These are phyloP conservation scores for Fusarium musae DNA, from an alignment of 2,329 filamentous ascomycete species.

Conservation along the genomic window DNA sequence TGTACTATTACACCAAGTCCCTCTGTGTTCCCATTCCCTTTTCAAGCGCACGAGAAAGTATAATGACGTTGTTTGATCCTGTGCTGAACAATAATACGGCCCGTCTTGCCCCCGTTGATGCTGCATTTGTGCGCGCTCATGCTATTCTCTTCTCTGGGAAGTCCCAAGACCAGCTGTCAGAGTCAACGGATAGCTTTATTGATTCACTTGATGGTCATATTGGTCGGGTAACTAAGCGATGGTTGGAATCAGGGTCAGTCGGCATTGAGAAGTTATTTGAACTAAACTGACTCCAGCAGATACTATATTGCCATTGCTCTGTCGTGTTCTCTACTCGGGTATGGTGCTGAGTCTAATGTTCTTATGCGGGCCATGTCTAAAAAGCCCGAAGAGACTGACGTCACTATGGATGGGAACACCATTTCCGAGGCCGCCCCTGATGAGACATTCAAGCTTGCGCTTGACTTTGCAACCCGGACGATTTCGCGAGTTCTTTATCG, in stretches of 20 bases:
- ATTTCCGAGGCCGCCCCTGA: constrained; percentile 39
- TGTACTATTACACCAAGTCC: constrained; percentile 78
- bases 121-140: constrained; percentile 71
- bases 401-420: constrained; percentile 37
- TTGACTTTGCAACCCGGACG: constrained; percentile 56
- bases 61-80: constrained; percentile 75
- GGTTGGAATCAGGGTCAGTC: constrained; percentile 60
- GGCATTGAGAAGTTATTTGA: accelerated
- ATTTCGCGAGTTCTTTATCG: constrained; percentile 61
- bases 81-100: constrained; percentile 55
- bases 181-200: too few relatives aligned
- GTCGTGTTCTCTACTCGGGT: constrained; percentile 49
- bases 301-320: constrained; percentile 49
- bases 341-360: constrained; percentile 55
- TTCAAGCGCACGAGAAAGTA: constrained; percentile 72
- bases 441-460: constrained; percentile 50
- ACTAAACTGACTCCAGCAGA: constrained; percentile 30
- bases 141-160: constrained; percentile 70
- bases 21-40: constrained; percentile 77
- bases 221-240: constrained; percentile 58
- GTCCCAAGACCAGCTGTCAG: constrained; percentile 56
- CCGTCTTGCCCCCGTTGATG: constrained; percentile 59
- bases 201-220: constrained; percentile 68
- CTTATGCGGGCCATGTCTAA: constrained; percentile 55
- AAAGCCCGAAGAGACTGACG: constrained; percentile 44